Conservation (phyloP, 106 monocot genomes). For the Dendrobium chrysotoxum region DNA sequence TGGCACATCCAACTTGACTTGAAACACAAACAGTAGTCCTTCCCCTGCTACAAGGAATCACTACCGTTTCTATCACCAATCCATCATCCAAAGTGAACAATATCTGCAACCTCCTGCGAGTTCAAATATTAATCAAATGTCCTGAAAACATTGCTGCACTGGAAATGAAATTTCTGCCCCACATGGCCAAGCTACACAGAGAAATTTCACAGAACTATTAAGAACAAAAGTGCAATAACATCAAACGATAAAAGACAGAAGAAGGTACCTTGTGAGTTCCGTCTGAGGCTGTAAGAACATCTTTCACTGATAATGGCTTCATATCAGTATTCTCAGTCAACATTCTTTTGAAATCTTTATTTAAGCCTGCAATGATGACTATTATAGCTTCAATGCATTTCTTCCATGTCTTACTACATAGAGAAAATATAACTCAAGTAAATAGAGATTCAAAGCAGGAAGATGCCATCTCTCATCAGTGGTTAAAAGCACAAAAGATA, state of each 20-base stretch:
- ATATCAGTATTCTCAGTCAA: constrained; percentile 51
- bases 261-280: constrained; percentile 86
- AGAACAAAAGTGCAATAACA: neutral
- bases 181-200: neutral
- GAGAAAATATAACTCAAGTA: neutral
- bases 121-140: constrained; percentile 33
- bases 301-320: constrained; percentile 69
- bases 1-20: constrained; percentile 99
- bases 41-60: constrained; percentile 71
- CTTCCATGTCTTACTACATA: neutral
- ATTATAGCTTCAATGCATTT: neutral
- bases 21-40: constrained; percentile 96
- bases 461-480: constrained; percentile 1
- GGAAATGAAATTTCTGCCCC: neutral
- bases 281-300: constrained; percentile 65
- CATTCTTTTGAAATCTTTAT: constrained; percentile 86
- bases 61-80: constrained; percentile 84
- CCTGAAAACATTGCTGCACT: constrained; percentile 9
- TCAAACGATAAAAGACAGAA: neutral
- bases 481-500: neutral
- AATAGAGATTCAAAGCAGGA: neutral
- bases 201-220: neutral
- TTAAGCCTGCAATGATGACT: constrained; percentile 52
- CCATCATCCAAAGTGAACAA: constrained; percentile 86
- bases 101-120: constrained; percentile 74